Evolutionary conservation across 2,329 filamentous ascomycete genomes (phyloP), one percentile per base, ranked within the genome.

Genomic region (Monilinia fructigena): DNA sequence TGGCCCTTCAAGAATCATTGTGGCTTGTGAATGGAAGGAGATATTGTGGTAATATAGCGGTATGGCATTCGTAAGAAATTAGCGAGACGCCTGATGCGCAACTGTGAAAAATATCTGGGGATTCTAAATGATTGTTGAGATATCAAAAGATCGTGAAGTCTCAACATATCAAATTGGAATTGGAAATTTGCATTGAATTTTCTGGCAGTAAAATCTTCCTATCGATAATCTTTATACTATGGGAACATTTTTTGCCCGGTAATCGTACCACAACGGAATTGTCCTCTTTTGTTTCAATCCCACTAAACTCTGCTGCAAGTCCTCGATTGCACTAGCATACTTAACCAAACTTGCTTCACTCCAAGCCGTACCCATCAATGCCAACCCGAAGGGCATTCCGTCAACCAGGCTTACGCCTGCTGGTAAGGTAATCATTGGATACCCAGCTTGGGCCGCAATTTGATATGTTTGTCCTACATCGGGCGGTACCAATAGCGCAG

Each of bases 381-480:
- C 85, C 35, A 89, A 75, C 1, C 86, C 86, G 69, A 86, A 87
- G 0, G 85, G 85, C 83, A 89, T 87, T 8, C 85, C 84, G 4
- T 81, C 83, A 16, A 75, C 77, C 11, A 76, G 70, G 70, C 83
- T 80, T 7, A 86, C 78, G 1, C 87, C 87, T 0, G 82, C 86
- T 0, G 90, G 90, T 1, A 93, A 74, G 0, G 89, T 91, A 61
- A 92, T 81, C 74, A 90, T 82, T 0, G 89, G 89, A 73, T 92
- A 93, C 0, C 89, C 89, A 6, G 90, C 90, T 77, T 92, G 89
- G 0, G 90, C 90, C 0, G 89, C 87, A 67, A 91, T 84, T 76
- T 91, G 86, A 69, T 86, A 86, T 4, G 85, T 84, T 75, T 90
- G 87, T 0, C 83, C 89, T 3, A 89, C 86, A 72, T 89, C 86